phyloP scores from a whole-genome alignment of 2,329 filamentous ascomycete genomes.

The Colletotrichum melonis region DNA sequence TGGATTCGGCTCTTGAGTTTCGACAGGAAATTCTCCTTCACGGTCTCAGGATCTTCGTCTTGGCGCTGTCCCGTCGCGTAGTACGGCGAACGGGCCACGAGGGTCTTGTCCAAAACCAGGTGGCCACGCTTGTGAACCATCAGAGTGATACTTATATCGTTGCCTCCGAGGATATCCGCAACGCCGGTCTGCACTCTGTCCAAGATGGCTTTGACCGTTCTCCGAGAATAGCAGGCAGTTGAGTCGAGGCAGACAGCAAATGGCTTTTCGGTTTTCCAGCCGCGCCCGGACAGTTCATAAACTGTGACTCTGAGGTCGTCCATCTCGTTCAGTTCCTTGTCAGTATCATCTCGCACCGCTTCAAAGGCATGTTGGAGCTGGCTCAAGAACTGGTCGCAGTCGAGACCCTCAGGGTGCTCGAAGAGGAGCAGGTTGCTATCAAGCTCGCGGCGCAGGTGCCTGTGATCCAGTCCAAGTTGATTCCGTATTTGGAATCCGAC shows the following conservation, averaged over 20 bases:
- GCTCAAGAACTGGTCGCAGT: slow-evolving; percentile 58
- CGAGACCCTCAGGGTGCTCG: slow-evolving; percentile 51
- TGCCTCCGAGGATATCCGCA: slow-evolving; percentile 58
- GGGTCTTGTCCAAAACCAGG: slow-evolving; percentile 61
- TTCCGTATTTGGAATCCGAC: slow-evolving; percentile 60
- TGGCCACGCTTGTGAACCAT: slow-evolving; percentile 64
- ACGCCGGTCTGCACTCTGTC: slow-evolving; percentile 64
- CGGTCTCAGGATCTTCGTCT: slow-evolving; percentile 48
- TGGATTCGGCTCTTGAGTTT: slow-evolving; percentile 58
- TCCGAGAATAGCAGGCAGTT: slow-evolving; percentile 53
- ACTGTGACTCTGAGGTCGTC: slow-evolving; percentile 63
- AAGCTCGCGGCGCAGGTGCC: slow-evolving; percentile 55
- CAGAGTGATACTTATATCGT: slow-evolving; percentile 59
- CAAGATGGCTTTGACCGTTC: slow-evolving; percentile 59
- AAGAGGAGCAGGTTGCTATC: slow-evolving; percentile 59
- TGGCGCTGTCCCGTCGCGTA: slow-evolving; percentile 34
- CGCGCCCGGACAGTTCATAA: slow-evolving; percentile 56
- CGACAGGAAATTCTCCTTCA: slow-evolving; percentile 51
- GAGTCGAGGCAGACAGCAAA: slow-evolving; percentile 57
- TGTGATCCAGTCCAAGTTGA: slow-evolving; percentile 60
- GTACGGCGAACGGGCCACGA: slow-evolving; percentile 48
- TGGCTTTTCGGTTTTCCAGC: slow-evolving; percentile 60
- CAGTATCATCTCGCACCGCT: slow-evolving; percentile 52
- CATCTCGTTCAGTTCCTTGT: slow-evolving; percentile 52
- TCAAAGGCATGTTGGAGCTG: slow-evolving; percentile 51